Evolutionary conservation across 2,329 filamentous ascomycete species (phyloP).

Genomic region (Biscogniauxia sp.): DNA sequence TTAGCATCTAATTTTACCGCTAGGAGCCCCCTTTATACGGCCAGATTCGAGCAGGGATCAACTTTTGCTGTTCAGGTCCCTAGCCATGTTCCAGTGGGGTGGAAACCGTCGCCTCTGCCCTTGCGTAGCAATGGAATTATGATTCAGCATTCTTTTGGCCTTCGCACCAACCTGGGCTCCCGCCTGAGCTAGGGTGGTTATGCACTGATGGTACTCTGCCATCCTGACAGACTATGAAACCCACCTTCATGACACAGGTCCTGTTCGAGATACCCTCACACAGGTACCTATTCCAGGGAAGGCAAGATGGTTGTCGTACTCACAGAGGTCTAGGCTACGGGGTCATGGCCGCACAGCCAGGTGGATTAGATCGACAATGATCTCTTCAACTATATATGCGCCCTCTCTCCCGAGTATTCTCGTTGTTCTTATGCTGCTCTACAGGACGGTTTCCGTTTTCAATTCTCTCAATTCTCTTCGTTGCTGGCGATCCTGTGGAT

Average conservation of each 20-base stretch:
- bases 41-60: constrained; percentile 4
- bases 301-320: constrained; percentile 8
- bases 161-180: constrained; percentile 7
- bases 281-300: constrained; percentile 1
- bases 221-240: constrained; percentile 3
- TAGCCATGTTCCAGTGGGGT: not conserved
- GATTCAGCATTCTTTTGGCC: not conserved
- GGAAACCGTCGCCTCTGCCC: not conserved
- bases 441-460: constrained; percentile 24
- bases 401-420: constrained; percentile 13
- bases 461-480: constrained; percentile 21
- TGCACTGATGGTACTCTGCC: constrained; percentile 1
- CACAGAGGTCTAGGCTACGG: constrained; percentile 9
- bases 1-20: not conserved
- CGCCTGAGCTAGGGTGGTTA: not conserved
- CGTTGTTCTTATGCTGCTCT: constrained; percentile 11
- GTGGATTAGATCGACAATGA: constrained; percentile 9
- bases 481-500: constrained; percentile 29
- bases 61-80: not conserved
- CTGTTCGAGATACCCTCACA: constrained; percentile 18
- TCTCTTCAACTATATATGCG: constrained; percentile 20
- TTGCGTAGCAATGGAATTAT: not conserved
- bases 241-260: constrained; percentile 23
- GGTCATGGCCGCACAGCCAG: constrained; percentile 4
- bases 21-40: not conserved